These are phyloP conservation scores for Fusarium sp. DNA, from an alignment of 2,329 filamentous ascomycete species.

Conservation along the genomic window DNA sequence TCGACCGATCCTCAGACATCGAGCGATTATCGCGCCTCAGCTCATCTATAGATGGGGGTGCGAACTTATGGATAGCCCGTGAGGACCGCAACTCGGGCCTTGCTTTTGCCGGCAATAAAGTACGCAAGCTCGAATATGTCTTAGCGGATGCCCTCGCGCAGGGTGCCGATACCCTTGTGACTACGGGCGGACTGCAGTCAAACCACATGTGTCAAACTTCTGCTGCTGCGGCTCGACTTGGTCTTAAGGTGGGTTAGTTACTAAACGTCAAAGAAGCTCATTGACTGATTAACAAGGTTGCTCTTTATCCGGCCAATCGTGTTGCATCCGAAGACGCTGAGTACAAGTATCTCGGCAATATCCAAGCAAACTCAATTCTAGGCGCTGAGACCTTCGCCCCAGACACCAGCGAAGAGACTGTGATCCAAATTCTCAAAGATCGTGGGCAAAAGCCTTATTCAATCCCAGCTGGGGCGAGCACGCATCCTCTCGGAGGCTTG, in stretches of 20 bases:
- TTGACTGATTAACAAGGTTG: conserved; percentile 1
- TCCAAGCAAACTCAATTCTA: conserved; percentile 17
- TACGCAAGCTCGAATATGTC: conserved; percentile 30
- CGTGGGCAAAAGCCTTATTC: conserved; percentile 16
- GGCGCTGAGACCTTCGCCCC: conserved; percentile 21
- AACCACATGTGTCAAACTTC: conserved; percentile 33
- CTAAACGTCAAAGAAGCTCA: accelerated
- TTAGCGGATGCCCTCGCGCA: conserved; percentile 16
- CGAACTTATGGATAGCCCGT: conserved; percentile 15
- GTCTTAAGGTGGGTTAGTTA: background rate
- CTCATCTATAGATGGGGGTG: background rate
- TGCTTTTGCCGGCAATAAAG: conserved; percentile 29
- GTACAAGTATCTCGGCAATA: conserved; percentile 21
- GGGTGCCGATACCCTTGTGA: conserved; percentile 26
- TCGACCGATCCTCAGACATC: conserved; percentile 20
- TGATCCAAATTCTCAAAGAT: background rate
- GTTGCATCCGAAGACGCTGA: conserved; percentile 3
- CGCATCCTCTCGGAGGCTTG: conserved; percentile 14
- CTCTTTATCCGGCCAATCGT: conserved; percentile 15
- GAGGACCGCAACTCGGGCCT: conserved; percentile 31
- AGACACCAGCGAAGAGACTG: conserved; percentile 7
- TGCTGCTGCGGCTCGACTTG: conserved; percentile 23
- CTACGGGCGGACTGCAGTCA: conserved; percentile 23
- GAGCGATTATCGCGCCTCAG: conserved; percentile 17
- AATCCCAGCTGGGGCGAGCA: conserved; percentile 20